A percentile compares a stretch with the other conserved stretches of the same genome.
Evolutionary conservation across 306 rosid species (phyloP).

Genomic region (Dalbergia cochinchinensis): DNA sequence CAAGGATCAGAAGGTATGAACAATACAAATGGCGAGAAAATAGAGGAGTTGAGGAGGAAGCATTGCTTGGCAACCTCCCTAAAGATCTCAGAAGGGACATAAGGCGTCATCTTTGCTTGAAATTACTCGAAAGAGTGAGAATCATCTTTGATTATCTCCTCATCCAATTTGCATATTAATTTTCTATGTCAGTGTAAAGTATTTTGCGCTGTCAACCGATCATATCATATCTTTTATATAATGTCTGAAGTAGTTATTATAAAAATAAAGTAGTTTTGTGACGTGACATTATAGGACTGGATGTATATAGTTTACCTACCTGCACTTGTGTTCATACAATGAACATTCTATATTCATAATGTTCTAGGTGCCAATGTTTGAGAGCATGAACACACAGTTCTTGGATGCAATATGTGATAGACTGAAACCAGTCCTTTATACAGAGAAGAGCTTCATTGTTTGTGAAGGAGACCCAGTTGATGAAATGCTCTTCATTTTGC

Average conservation of each 20-base stretch:
- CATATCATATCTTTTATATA: not conserved
- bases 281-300: not conserved
- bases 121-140: constrained; percentile 70
- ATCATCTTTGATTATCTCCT: not conserved
- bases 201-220: not conserved
- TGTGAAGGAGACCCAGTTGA: constrained; percentile 95
- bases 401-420: constrained; percentile 77
- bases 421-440: constrained; percentile 80
- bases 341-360: not conserved
- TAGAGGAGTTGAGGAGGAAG: constrained; percentile 85
- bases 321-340: not conserved
- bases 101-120: constrained; percentile 84
- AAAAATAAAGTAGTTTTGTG: not conserved
- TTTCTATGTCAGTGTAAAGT: not conserved
- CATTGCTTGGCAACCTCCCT: constrained; percentile 75
- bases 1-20: constrained; percentile 77
- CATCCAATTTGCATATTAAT: not conserved
- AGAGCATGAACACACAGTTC: constrained; percentile 71
- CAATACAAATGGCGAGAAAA: constrained; percentile 96
- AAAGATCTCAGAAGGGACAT: constrained; percentile 91
- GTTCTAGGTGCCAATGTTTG: constrained; percentile 77
- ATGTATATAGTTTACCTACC: not conserved
- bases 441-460: constrained; percentile 66
- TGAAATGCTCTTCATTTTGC: constrained; percentile 86
- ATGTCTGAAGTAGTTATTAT: too few species aligned